Evolutionary conservation across 1,284 basidiomycete genomes (phyloP), one percentile per base, ranked within the genome.

Genomic region (Ustilago curta): DNA sequence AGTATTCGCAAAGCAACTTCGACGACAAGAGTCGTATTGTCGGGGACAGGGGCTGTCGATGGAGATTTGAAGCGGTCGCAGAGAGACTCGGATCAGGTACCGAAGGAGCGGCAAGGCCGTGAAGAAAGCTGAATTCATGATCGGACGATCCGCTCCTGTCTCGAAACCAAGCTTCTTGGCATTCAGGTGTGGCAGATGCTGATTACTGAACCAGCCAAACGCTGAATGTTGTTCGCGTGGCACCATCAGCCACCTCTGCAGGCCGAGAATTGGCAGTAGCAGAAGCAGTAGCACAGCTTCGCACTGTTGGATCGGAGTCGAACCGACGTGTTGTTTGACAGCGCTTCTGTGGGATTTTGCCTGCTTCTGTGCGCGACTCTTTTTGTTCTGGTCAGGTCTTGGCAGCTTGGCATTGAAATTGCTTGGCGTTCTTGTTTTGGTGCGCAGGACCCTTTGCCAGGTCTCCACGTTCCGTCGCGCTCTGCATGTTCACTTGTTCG

Each of bases 161-260:
- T 39, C 21, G 21, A 40, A 4, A 42, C 68, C 62, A 70, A 70
- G 68, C n/a, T 57, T 59, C 68, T 70, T 70, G 68, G 68, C 68
- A 54, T 43, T 42, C 37, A 42, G 21, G 42, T 42, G 35, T 49
- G 51, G 51, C 49, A 50, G 35, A 32, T 16, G 14, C 21, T 14
- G 37, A 14, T 35, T 32, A 32, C 35, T 14, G 40, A 32, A 37
- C 21, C n/a, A 55, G 31, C 31, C 11, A 29, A 4, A 18, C 32
- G 8, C 16, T 25, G 16, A 18, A 8, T 29, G n/a, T 42, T 45
- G 23, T 6, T 42, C 53, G 53, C 42, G 53, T 44, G 42, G 31
- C 53, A 45, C 5, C 44, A 37, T 12, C 52, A 52, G 50, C 50
- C 35, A 35, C n/a, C 8, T 19, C 47, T 48, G 27, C 47, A 48